Base-by-base conservation (phyloP, 169 alveolate genomes). In the Blepharisma undulans region DNA sequence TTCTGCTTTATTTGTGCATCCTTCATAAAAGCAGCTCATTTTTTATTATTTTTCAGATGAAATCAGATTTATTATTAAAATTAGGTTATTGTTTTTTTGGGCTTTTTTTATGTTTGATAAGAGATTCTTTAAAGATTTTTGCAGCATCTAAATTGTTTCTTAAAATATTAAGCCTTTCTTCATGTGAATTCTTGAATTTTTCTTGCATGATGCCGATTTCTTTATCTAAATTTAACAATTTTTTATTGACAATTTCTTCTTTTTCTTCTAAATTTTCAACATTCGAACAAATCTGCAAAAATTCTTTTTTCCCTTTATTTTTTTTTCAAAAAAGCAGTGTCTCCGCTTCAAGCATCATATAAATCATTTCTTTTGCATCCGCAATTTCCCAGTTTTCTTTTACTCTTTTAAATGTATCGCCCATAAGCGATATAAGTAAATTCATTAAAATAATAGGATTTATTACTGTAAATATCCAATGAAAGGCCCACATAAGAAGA, bases 291-390 rank as follows among this genome's bases (percentile, higher is more conserved):
- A 6, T 72, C 36, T 72, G 80, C 29, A 72, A 25, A 29, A 25
- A 72, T 72, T 72, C 33, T 72, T 72, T 72, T 22, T 79, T 25
- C 6, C 34, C 60, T 79, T 79, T 25, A 79, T 79, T 79, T 32
- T 25, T 33, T 79, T 79, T 79, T 4, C 87, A 29, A 33, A 79
- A 79, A 7, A 79, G 66, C 10, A 30, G 66, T 5, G 72, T 79
- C 34, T 79, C 87, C 7, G 27, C 66, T 33, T 79, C 87, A 25
- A 79, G 34, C 29, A 79, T 79, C 87, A 79, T 79, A 30, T 32
- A n/a, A 25, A 33, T 33, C 60, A 79, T 25, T 79, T 79, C 87
- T 79, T 79, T 25, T 25, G 87, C 29, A 7, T 79, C 87, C 2
- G 87, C 87, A n/a, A 79, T 33, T 29, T n/a, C 66, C 34, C 66